Evolutionary conservation across 1,139 yeast genomes (phyloP), one percentile per base, ranked within the genome.

Genomic region (Geotrichum histeridarum): DNA sequence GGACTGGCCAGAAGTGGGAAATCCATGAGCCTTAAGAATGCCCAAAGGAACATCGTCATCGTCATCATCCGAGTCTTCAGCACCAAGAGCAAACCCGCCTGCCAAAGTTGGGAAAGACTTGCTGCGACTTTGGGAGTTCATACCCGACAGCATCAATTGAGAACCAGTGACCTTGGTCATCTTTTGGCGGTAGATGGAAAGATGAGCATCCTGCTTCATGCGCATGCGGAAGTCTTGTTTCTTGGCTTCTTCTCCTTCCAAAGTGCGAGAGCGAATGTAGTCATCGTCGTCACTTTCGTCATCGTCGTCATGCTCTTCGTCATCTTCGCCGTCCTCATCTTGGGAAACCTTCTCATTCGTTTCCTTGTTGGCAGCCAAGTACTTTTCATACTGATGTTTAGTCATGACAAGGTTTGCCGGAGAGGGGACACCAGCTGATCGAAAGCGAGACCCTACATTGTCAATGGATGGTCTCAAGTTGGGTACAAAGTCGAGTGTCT

Each of bases 41-140:
- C 73, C 75, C 30, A 73, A 61, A 1, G 76, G 76, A 9, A 73
- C 71, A 49, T 73, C 73, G 48, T 73, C 76, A 55, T 70, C 66
- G 38, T 72, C 75, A 15, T 69, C 70, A 15, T 66, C 70, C 12
- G 66, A 69, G 27, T 59, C 64, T 6, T 59, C 65, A 14, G 60
- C 60, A 5, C 51, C 60, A 18, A 53, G 57, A n/a, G 51, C 56
- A 36, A n/a, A 31, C 45, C 35, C 41, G 37, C 14, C 12, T 48
- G 18, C 22, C 47, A 42, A 22, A 8, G 44, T 22, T 4, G 44
- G 44, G 11, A 42, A 17, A 6, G 44, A 42, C 14, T 14, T 17
- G 15, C 14, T 11, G 37, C 39, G 39, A n/a, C 15, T n/a, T 8
- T 14, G 15, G 33, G 22, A 5, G 12, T 39, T 17, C 8, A 15